Evolutionary conservation across 2,329 filamentous ascomycete genomes (phyloP).

Genomic region (Phyllosticta citriasiana): DNA sequence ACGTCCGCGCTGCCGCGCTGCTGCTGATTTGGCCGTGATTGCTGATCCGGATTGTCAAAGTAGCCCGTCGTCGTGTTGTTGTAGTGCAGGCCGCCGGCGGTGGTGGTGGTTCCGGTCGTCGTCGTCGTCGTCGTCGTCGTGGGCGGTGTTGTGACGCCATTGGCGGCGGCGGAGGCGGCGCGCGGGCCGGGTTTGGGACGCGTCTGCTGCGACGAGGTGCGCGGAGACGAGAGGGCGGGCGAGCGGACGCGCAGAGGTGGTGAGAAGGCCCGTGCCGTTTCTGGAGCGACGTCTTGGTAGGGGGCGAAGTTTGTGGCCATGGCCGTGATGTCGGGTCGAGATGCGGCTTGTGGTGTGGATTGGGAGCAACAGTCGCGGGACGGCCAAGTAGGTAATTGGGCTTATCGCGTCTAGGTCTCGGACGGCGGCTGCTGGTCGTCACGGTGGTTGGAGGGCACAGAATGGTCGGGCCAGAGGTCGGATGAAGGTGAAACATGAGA

Average conservation of each 20-base stretch:
- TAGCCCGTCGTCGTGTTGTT: conserved; percentile 29
- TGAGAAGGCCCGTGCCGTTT: conserved; percentile 70
- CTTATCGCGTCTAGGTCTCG: not conserved
- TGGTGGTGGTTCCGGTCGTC: too few species aligned
- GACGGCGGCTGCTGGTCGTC: not conserved
- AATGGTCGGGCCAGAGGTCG: not conserved
- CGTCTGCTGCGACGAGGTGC: conserved; percentile 37
- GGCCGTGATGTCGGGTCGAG: not conserved
- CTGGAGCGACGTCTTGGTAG: conserved; percentile 87
- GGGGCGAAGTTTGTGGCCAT: conserved; percentile 63
- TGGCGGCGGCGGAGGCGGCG: conserved; percentile 12
- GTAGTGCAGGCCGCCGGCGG: not conserved
- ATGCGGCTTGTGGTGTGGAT: not conserved
- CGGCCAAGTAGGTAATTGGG: not conserved
- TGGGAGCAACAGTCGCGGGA: not conserved
- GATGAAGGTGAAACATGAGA: not conserved
- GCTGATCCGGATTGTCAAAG: conserved; percentile 16
- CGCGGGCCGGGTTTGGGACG: conserved; percentile 20
- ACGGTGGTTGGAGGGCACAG: not conserved
- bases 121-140: not conserved
- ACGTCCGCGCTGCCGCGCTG: conserved; percentile 9
- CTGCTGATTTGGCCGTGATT: not conserved
- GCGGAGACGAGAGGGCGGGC: conserved; percentile 33
- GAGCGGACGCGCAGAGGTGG: conserved; percentile 43
- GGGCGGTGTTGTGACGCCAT: conserved; percentile 5